phyloP scores from a whole-genome alignment of 78 protist genomes.

The Dictyostelium citrinum region DNA sequence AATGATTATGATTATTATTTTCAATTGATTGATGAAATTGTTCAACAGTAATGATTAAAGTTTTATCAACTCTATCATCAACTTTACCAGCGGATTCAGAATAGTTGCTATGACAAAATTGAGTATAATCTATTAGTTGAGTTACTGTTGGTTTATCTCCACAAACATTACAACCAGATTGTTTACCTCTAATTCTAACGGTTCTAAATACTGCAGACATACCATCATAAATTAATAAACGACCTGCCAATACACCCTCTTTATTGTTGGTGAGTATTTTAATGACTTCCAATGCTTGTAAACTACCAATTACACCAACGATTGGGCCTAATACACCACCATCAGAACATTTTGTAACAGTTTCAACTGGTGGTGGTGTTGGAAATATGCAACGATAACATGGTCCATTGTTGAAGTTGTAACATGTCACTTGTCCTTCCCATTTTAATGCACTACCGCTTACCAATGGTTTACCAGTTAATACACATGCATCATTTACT shows the following conservation, averaged over 20 bases:
- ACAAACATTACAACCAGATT: slow-evolving; percentile 58
- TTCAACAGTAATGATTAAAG: not conserved
- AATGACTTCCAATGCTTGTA: slow-evolving; percentile 92
- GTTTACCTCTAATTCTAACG: slow-evolving; percentile 24
- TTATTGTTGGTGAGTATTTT: slow-evolving; percentile 65
- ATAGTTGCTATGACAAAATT: slow-evolving; percentile 55
- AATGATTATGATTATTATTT: not conserved
- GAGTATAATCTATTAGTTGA: slow-evolving; percentile 54
- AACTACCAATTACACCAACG: slow-evolving; percentile 89
- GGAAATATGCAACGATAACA: slow-evolving; percentile 95
- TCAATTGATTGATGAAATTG: not conserved
- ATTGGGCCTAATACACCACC: slow-evolving; percentile 91
- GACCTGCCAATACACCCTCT: slow-evolving; percentile 31
- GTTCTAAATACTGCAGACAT: slow-evolving; percentile 36
- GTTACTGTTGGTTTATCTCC: slow-evolving; percentile 72
- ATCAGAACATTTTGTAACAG: slow-evolving; percentile 88
- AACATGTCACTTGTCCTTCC: slow-evolving; percentile 91
- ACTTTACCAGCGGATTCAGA: slow-evolving; percentile 29
- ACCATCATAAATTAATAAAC: slow-evolving; percentile 53
- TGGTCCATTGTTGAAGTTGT: slow-evolving; percentile 83
- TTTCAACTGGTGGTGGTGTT: slow-evolving; percentile 87
- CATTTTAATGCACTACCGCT: slow-evolving; percentile 86
- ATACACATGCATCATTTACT: slow-evolving; percentile 83
- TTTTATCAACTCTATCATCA: slow-evolving; percentile 15
- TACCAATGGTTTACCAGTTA: slow-evolving; percentile 85